phyloP scores from a whole-genome alignment of 441 rosid genomes.

The Omphalea diandra region DNA sequence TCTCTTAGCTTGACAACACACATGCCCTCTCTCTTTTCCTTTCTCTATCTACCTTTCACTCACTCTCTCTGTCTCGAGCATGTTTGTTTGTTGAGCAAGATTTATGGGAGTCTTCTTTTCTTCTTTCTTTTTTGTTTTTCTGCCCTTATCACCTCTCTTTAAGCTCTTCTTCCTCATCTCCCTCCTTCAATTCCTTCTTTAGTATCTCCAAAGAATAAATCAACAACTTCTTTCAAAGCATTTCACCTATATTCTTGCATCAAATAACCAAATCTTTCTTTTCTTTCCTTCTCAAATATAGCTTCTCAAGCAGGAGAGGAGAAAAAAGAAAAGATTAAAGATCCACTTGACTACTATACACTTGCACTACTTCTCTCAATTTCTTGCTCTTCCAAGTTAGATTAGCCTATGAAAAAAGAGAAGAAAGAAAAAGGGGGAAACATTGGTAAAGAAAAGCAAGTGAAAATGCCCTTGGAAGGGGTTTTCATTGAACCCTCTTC shows the following conservation, averaged over 20 bases:
- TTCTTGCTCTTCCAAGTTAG: slow-evolving; percentile 20
- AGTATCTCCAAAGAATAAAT: slow-evolving; percentile 15
- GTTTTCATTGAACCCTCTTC: slow-evolving; percentile 51
- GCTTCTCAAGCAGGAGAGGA: no score
- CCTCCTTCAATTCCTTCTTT: slow-evolving; percentile 8
- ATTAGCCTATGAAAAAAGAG: slow-evolving; percentile 1
- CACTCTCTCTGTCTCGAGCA: slow-evolving; percentile 35
- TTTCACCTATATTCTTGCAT: slow-evolving; percentile 5
- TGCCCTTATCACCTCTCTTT: slow-evolving; percentile 6
- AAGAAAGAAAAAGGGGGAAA: neutral
- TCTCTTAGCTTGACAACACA: slow-evolving; percentile 34
- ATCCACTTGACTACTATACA: slow-evolving; percentile 27
- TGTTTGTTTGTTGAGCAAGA: no score
- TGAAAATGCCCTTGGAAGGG: slow-evolving; percentile 54
- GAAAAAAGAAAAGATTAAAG: slow-evolving; percentile 10
- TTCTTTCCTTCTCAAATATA: no score
- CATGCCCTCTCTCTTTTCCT: slow-evolving; percentile 18
- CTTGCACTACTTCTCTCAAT: slow-evolving; percentile 21
- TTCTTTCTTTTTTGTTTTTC: slow-evolving; percentile 23
- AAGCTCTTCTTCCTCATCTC: neutral
- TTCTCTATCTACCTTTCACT: slow-evolving; percentile 22
- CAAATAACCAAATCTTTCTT: neutral
- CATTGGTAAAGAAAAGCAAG: slow-evolving; percentile 10
- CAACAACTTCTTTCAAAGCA: slow-evolving; percentile 15
- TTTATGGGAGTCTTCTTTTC: slow-evolving; percentile 24